These are phyloP conservation scores for Lodderomyces metapsilosis DNA, from an alignment of 1,139 yeast species.

Conservation along the genomic window DNA sequence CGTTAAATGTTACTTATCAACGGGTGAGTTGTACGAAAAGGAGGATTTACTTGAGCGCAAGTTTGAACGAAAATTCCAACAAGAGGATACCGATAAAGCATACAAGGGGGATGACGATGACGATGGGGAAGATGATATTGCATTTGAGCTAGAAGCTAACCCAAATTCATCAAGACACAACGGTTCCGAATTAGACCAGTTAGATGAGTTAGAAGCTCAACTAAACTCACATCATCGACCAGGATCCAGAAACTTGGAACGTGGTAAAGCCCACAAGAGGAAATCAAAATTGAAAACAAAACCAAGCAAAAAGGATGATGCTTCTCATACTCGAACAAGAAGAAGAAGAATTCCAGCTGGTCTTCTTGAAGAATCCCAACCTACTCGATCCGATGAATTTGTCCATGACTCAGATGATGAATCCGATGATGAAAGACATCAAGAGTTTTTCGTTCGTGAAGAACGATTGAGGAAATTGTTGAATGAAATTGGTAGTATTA, in stretches of 20 bases:
- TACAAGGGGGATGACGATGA: conserved; percentile 16
- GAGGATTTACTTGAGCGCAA: background rate
- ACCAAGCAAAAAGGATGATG: conserved; percentile 1
- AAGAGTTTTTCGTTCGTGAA: conserved; percentile 59
- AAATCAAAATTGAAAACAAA: conserved; percentile 9
- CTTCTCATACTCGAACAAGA: background rate
- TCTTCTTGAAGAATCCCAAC: conserved; percentile 17
- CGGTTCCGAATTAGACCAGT: conserved; percentile 27
- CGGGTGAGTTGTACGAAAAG: conserved; percentile 48
- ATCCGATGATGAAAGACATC: conserved; percentile 57
- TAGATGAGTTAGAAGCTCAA: conserved; percentile 33
- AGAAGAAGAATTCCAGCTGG: conserved; percentile 12
- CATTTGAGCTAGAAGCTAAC: conserved; percentile 32
- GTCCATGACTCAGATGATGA: conserved; percentile 68
- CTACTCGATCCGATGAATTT: conserved; percentile 48
- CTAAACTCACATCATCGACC: conserved; percentile 10
- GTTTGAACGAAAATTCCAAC: conserved; percentile 4
- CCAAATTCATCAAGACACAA: conserved; percentile 16
- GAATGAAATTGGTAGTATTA: conserved; percentile 40
- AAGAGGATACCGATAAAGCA: conserved; percentile 20
- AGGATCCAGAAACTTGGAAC: conserved; percentile 10
- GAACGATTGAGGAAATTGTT: conserved; percentile 47
- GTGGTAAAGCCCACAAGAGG: conserved; percentile 24
- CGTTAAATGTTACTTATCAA: conserved; percentile 36
- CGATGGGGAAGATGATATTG: conserved; percentile 29